Evolutionary conservation across 2,329 filamentous ascomycete species (phyloP).

Genomic region (Fusarium temperatum): DNA sequence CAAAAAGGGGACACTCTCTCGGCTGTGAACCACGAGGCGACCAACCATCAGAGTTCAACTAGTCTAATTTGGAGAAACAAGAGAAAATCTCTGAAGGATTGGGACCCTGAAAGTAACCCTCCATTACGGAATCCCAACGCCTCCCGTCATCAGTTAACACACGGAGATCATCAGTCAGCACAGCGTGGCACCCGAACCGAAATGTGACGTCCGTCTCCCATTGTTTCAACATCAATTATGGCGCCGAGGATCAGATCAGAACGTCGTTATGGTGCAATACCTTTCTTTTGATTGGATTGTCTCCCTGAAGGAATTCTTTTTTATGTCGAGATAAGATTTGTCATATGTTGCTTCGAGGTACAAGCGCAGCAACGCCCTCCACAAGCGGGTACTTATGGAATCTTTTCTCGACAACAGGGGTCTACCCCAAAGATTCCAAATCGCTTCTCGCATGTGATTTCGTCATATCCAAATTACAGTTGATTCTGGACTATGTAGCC

Average conservation of each 20-base stretch:
- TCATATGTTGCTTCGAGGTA: conserved; percentile 3
- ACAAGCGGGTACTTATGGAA: conserved; percentile 19
- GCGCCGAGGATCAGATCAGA: not conserved
- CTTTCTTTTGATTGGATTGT: not conserved
- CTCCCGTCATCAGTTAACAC: not conserved
- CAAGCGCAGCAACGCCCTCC: not conserved
- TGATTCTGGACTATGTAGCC: not conserved
- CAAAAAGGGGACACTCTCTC: conserved; percentile 9
- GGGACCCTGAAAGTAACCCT: conserved; percentile 28
- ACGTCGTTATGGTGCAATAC: not conserved
- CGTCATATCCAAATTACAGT: conserved; percentile 21
- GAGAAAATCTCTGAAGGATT: conserved; percentile 20
- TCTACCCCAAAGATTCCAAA: conserved; percentile 28
- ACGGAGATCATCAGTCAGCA: conserved; percentile 2
- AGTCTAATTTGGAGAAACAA: conserved; percentile 16
- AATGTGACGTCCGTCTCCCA: not conserved
- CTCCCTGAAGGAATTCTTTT: not conserved
- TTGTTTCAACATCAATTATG: not conserved
- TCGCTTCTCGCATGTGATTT: conserved; percentile 20
- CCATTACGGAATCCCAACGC: conserved; percentile 2
- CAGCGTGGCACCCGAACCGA: conserved; percentile 1
- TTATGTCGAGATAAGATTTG: conserved; percentile 1
- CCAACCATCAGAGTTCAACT: conserved; percentile 23
- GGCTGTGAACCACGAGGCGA: conserved; percentile 16
- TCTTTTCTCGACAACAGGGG: conserved; percentile 19